Percentiles rank a stretch among this genome's conserved stretches.
phyloP scores from a whole-genome alignment of 495 filamentous ascomycete species.

The Sporormia fimetaria region DNA sequence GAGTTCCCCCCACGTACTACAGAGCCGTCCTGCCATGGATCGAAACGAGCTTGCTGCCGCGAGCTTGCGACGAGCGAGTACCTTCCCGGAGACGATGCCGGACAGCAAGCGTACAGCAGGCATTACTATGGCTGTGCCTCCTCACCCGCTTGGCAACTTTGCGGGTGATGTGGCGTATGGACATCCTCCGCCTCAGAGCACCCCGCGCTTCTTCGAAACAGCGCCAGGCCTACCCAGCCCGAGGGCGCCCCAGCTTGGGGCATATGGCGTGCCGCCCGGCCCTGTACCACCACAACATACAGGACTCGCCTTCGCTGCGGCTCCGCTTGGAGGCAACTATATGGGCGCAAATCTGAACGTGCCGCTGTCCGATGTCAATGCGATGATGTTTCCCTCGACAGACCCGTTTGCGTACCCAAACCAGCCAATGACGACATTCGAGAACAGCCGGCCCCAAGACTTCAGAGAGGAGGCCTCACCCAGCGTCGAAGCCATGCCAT shows the following conservation, averaged over 20 bases:
- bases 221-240: slow-evolving; percentile 17
- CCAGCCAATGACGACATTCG: slow-evolving; percentile 61
- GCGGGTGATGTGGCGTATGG: slow-evolving; percentile 3
- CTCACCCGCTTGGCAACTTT: slow-evolving; percentile 15
- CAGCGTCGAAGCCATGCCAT: slow-evolving; percentile 8
- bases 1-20: slow-evolving; percentile 14
- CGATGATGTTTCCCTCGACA: slow-evolving; percentile 84
- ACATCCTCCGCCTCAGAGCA: not conserved
- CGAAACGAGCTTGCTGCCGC: slow-evolving; percentile 14
- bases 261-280: too few species aligned
- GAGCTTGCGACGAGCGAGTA: slow-evolving; percentile 36
- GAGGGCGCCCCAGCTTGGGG: too few species aligned
- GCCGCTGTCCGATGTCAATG: slow-evolving; percentile 59
- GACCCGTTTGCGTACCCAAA: slow-evolving; percentile 87
- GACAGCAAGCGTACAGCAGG: slow-evolving; percentile 13
- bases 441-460: slow-evolving; percentile 37
- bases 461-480: slow-evolving; percentile 20
- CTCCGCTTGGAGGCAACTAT: slow-evolving; percentile 14
- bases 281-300: slow-evolving; percentile 5
- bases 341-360: slow-evolving; percentile 30
- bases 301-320: slow-evolving; percentile 5
- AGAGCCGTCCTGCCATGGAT: slow-evolving; percentile 8
- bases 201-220: slow-evolving; percentile 20
- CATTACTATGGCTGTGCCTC: too few species aligned
- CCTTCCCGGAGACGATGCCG: slow-evolving; percentile 35